Evolutionary conservation across 208 protist genomes (phyloP), one percentile per base, ranked within the genome.

Genomic region (Crithidia thermophila): DNA sequence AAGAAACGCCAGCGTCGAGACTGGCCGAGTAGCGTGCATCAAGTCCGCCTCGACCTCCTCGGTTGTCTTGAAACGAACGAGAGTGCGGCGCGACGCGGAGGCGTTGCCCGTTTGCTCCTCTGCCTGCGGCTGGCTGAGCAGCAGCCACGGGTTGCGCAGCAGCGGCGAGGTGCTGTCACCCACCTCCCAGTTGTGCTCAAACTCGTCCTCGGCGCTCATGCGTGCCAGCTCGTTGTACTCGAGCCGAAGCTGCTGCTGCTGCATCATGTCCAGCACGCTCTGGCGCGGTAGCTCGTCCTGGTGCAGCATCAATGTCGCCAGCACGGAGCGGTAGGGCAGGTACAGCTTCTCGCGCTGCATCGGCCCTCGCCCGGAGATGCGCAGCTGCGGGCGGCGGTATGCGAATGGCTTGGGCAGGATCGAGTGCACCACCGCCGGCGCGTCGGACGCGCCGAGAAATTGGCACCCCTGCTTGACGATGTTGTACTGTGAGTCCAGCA

Each of bases 401-500:
- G 90, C 90, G 65, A 93, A 94, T 14, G 79, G 70, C 50, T 68
- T 73, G 2, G 90, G 90, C 21, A 95, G 49, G 43, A 95, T 75
- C 14, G 90, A 95, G 70, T 87, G 84, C 63, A 93, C 81, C 49
- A 85, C 72, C 1, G 83, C 79, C 21, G 86, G 72, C n/a, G 71
- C 78, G 43, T 84, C 79, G 37, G 27, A 68, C 18, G 62, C 64
- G 31, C 62, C 69, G 11, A 92, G n/a, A 51, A 91, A 86, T 37
- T 79, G 71, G 23, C 76, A 60, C 6, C 75, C 71, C 43, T 87
- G 72, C 23, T 81, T 79, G 34, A 92, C 65, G 53, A 93, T 89
- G 69, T 95, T 95, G 76, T 91, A 95, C 72, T 89, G 81, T 33
- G 72, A 74, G 42, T 85, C 87, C 11, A 83, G 16, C 57, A 95